Conservation (phyloP, 2,329 filamentous ascomycete species). For the Botrytis fragariae region DNA sequence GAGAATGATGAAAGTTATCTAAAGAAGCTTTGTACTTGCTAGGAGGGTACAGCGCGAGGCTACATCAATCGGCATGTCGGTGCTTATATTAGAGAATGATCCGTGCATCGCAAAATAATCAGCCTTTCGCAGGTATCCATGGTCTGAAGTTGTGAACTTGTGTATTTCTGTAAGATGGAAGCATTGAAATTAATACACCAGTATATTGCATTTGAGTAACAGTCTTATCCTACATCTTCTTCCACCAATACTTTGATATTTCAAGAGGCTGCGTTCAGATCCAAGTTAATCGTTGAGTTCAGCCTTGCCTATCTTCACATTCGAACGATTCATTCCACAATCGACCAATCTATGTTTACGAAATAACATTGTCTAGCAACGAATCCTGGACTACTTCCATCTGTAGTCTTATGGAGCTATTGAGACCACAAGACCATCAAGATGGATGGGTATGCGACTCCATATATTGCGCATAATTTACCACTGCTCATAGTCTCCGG, state of each 20-base stretch:
- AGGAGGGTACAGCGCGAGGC: slow-evolving; percentile 9
- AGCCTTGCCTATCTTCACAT: slow-evolving; percentile 9
- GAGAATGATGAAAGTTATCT: slow-evolving; percentile 20
- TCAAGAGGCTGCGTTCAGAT: neutral
- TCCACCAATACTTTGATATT: neutral
- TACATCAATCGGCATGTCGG: slow-evolving; percentile 18
- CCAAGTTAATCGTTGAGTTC: neutral
- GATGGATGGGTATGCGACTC: slow-evolving; percentile 78
- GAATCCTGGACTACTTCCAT: neutral
- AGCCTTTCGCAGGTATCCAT: neutral
- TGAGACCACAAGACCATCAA: slow-evolving; percentile 22
- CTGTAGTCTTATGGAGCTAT: slow-evolving; percentile 35
- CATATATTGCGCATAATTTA: slow-evolving; percentile 83
- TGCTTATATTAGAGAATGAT: neutral
- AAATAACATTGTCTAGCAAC: slow-evolving; percentile 15
- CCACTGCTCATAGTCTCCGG: slow-evolving; percentile 83
- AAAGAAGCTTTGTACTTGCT: slow-evolving; percentile 18
- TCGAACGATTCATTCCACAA: slow-evolving; percentile 8
- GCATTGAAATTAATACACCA: neutral
- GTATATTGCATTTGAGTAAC: neutral
- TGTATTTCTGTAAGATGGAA: neutral
- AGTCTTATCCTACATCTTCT: neutral
- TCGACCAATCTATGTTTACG: slow-evolving; percentile 4
- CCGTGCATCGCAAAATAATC: slow-evolving; percentile 3
- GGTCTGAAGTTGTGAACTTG: neutral